Percentiles rank a stretch among this genome's conserved stretches.
These are phyloP conservation scores for Pistacia atlantica DNA, from an alignment of 345 rosid genomes.

Conservation along the genomic window DNA sequence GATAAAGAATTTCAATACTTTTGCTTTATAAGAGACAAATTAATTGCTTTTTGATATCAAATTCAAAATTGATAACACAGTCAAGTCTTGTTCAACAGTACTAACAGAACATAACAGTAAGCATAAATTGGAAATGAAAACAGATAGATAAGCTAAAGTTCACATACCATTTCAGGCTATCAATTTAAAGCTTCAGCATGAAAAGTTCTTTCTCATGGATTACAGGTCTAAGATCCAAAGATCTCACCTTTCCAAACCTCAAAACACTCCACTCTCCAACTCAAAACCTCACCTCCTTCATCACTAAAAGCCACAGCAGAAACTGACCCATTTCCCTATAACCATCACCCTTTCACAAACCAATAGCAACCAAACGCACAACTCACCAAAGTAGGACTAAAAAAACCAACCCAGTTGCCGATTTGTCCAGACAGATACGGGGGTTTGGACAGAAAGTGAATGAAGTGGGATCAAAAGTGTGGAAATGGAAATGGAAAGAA, in stretches of 20 bases:
- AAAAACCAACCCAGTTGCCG: conserved; percentile 23
- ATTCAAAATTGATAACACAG: neutral
- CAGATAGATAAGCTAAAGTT: conserved; percentile 1
- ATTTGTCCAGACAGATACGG: neutral
- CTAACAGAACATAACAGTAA: neutral
- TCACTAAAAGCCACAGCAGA: conserved; percentile 7
- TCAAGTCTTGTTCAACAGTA: neutral
- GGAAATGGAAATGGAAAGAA: conserved; percentile 15
- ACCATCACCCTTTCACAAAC: conserved; percentile 14
- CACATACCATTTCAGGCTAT: conserved; percentile 52
- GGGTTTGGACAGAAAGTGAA: conserved; percentile 9
- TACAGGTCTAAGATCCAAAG: conserved; percentile 4
- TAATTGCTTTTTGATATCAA: neutral
- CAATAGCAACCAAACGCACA: conserved; percentile 11
- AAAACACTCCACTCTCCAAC: conserved; percentile 7
- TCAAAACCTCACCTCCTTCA: neutral
- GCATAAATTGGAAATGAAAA: neutral
- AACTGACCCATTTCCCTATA: conserved; percentile 14
- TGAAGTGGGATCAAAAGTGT: conserved; percentile 17
- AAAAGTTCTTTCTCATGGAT: conserved; percentile 21
- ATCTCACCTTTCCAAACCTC: conserved; percentile 5
- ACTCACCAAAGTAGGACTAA: conserved; percentile 12
- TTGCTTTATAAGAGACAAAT: neutral
- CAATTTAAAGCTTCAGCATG: conserved; percentile 18
- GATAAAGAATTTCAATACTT: neutral